phyloP scores from a whole-genome alignment of 1,284 basidiomycete species.

The Puccinia horiana region DNA sequence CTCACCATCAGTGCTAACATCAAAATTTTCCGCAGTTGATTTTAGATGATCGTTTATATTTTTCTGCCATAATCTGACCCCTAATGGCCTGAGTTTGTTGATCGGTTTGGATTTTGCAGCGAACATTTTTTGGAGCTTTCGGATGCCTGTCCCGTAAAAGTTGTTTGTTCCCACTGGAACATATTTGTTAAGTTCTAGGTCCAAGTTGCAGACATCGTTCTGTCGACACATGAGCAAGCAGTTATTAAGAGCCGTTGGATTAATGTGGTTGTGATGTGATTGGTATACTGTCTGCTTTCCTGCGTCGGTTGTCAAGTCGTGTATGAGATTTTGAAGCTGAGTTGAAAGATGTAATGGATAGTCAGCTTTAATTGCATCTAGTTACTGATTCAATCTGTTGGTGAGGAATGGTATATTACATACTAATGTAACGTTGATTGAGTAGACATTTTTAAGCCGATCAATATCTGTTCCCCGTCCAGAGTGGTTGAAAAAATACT shows the following conservation, averaged over 20 bases:
- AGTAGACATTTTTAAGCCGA: neutral
- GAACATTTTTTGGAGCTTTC: neutral
- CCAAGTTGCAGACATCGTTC: neutral
- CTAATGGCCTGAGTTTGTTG: neutral
- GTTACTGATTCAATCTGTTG: too few species aligned
- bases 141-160: neutral
- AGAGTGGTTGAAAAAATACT: conserved; percentile 20
- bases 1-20: too few species aligned
- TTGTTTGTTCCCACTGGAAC: neutral
- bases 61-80: neutral
- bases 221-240: neutral
- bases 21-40: neutral
- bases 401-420: too few species aligned
- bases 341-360: neutral
- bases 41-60: too few species aligned
- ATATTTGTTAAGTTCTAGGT: neutral
- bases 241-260: neutral
- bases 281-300: neutral
- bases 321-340: neutral
- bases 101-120: too few species aligned
- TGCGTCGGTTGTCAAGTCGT: neutral
- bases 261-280: neutral
- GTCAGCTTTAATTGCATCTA: too few species aligned
- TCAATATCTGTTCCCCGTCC: conserved; percentile 19
- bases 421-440: conserved; percentile 21